Evolutionary conservation across 1,284 basidiomycete genomes (phyloP), one percentile per base, ranked within the genome.

Genomic region (Pseudozyma hubeiensis): DNA sequence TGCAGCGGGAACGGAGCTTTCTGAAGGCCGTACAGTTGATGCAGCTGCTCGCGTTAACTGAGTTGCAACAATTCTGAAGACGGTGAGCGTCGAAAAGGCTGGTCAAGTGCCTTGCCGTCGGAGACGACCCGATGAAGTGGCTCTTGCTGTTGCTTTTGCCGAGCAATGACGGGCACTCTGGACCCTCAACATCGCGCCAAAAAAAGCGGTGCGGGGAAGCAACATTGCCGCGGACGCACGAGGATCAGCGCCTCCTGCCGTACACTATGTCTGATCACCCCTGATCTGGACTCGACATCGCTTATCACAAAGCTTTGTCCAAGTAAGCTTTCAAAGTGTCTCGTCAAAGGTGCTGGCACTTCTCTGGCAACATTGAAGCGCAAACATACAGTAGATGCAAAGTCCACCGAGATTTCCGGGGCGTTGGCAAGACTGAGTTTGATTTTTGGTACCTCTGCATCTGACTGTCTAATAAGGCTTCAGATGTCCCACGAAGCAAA

Each of bases 261-360:
- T 14, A 24, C 19, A 45, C 24, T 13, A 14, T 6, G 30, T 33
- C 31, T 47, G 46, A 33, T 6, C 7, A 16, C 29, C 16, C 44
- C 29, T 19, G 14, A 11, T 50, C 49, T 52, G 35, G 34, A 39
- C 11, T 52, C 49, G 34, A 39, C 19, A 11, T 14, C 39, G n/a
- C 24, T 34, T 13, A 1, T 30, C 17, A 19, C 47, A 54, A 62
- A 54, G 59, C 59, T 54, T 62, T 62, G 40, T 40, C n/a, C 47
- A 24, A 34, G 43, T 55, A 54, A 52, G 53, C 52, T 62, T 62
- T 55, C 39, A 8, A 41, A 33, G 52, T 39, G 16, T 16, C 47
- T 43, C 39, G n/a, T 10, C 11, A 31, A 29, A 30, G 35, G 35
- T 29, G 30, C 45, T 34, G 34, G 35, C 35, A 37, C 9, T 37